Evolutionary conservation across 2,329 filamentous ascomycete genomes (phyloP).

Genomic region (Colletotrichum tabaci): DNA sequence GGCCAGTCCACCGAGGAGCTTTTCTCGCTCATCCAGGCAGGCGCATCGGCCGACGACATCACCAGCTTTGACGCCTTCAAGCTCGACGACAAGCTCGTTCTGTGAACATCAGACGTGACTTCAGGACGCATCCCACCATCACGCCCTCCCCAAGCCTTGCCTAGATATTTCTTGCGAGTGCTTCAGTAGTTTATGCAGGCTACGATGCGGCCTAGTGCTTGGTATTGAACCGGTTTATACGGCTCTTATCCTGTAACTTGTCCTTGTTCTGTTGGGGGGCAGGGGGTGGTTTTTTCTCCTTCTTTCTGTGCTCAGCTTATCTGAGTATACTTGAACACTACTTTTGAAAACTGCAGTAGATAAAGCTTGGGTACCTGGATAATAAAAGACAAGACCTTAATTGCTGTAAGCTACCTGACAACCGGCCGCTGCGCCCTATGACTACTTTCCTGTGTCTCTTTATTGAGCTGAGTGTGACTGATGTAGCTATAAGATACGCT

Average conservation of each 20-base stretch:
- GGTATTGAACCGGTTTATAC: neutral
- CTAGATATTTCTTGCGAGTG: conserved; percentile 10
- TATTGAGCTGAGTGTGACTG: no score
- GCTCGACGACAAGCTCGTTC: conserved; percentile 26
- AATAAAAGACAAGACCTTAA: conserved; percentile 18
- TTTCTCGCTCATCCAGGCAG: neutral
- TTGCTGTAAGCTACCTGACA: neutral
- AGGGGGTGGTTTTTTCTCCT: conserved; percentile 1
- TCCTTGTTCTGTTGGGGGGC: neutral
- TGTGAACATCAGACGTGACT: conserved; percentile 24
- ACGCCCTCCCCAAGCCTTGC: conserved; percentile 15
- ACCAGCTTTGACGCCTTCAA: conserved; percentile 19
- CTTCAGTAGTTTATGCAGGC: neutral
- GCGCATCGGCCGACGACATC: conserved; percentile 28
- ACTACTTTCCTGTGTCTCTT: neutral
- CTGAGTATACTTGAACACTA: conserved; percentile 15
- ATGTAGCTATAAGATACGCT: no score
- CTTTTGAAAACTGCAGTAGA: conserved; percentile 16
- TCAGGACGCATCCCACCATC: conserved; percentile 11
- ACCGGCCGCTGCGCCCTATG: neutral
- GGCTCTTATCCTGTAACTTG: conserved; percentile 7
- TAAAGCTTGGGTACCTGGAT: neutral
- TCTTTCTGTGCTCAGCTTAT: conserved; percentile 11
- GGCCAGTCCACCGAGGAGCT: conserved; percentile 25
- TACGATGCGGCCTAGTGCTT: conserved; percentile 2